A percentile compares a stretch with the other conserved stretches of the same genome.
Evolutionary conservation across 352 stramenopile genomes (phyloP).

Genomic region (Phytophthora citricola): DNA sequence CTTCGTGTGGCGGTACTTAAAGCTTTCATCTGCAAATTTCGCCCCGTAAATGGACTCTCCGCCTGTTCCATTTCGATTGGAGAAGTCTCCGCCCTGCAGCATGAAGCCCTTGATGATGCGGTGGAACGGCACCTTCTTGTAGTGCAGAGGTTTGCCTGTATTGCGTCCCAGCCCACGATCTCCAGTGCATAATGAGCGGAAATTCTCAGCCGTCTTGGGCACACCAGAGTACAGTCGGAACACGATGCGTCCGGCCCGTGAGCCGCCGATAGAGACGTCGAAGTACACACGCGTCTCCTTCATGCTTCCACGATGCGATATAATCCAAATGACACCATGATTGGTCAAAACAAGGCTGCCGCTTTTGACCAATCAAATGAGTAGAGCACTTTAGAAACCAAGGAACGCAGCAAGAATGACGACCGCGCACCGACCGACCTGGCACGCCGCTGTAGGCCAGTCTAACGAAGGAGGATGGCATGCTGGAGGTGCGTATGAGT

Average conservation of each 20-base stretch:
- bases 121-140: conserved; percentile 79
- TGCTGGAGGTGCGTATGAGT: conserved; percentile 54
- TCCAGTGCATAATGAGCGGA: conserved; percentile 64
- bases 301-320: conserved; percentile 15
- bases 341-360: neutral
- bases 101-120: conserved; percentile 90
- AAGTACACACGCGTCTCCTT: conserved; percentile 48
- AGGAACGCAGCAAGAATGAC: conserved; percentile 56
- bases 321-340: neutral
- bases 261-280: conserved; percentile 91
- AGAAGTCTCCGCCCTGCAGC: conserved; percentile 84
- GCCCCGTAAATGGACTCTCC: conserved; percentile 88
- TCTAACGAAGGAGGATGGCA: conserved; percentile 90
- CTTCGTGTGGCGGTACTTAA: conserved; percentile 92
- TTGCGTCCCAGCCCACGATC: conserved; percentile 70
- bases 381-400: neutral
- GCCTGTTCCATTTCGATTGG: conserved; percentile 80
- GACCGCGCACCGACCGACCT: conserved; percentile 87
- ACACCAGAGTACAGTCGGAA: conserved; percentile 68
- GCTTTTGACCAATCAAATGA: conserved; percentile 1
- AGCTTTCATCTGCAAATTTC: conserved; percentile 95
- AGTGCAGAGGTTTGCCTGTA: conserved; percentile 68
- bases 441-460: conserved; percentile 86
- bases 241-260: conserved; percentile 62
- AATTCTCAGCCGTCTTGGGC: conserved; percentile 74